Conservation (phyloP, 2,329 filamentous ascomycete genomes). For the Dactylellina parvicollis region DNA sequence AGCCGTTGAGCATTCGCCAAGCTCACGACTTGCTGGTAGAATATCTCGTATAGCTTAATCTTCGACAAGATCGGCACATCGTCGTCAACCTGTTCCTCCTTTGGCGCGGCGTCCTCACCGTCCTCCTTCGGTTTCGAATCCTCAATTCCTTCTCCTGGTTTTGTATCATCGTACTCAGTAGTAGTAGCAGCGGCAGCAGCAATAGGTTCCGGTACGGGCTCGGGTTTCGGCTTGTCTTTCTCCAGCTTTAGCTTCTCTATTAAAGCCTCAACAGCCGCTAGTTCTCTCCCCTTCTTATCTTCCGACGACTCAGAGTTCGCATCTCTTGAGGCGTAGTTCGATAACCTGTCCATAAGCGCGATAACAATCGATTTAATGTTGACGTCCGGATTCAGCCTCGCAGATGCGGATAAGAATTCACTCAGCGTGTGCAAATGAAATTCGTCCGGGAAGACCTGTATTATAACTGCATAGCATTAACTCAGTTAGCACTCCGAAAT, state of each 20-base stretch:
- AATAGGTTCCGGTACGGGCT: conserved; percentile 59
- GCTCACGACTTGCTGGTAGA: conserved; percentile 94
- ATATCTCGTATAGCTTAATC: conserved; percentile 83
- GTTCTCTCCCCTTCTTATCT: conserved; percentile 79
- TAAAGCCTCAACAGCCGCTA: conserved; percentile 81
- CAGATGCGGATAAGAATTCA: conserved; percentile 91
- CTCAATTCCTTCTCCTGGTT: conserved; percentile 45
- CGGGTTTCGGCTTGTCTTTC: conserved; percentile 62
- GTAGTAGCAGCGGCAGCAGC: conserved; percentile 58
- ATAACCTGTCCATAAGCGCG: conserved; percentile 94
- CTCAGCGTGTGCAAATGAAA: conserved; percentile 97
- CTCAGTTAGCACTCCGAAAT: conserved; percentile 6
- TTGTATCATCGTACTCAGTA: conserved; percentile 62
- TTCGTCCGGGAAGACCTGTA: conserved; percentile 98
- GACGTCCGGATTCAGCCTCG: conserved; percentile 91
- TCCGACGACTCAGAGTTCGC: conserved; percentile 75
- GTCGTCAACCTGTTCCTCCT: conserved; percentile 55
- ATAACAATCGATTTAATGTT: conserved; percentile 99
- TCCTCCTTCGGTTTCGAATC: conserved; percentile 46
- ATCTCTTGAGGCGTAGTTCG: conserved; percentile 92
- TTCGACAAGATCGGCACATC: conserved; percentile 62
- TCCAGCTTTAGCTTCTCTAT: conserved; percentile 81
- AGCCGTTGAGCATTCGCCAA: conserved; percentile 86
- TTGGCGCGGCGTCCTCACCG: conserved; percentile 58
- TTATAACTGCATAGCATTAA: conserved; percentile 74